A percentile compares a stretch with the other conserved stretches of the same genome.
Conservation (phyloP, 2,329 filamentous ascomycete genomes). For the Xylariaceae sp. region DNA sequence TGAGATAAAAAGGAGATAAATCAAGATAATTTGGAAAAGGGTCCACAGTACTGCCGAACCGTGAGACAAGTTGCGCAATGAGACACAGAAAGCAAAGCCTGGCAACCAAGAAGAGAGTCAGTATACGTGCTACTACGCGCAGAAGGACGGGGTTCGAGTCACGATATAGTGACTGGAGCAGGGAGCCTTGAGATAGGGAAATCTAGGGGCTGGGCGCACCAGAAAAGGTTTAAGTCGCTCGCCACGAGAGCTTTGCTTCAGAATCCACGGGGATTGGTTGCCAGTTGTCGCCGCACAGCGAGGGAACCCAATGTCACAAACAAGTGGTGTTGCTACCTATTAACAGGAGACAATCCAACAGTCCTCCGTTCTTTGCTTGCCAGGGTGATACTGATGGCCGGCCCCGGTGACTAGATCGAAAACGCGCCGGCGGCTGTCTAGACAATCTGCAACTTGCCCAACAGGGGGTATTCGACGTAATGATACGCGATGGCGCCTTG, state of each 20-base stretch:
- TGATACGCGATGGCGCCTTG: not conserved
- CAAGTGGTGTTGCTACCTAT: not conserved
- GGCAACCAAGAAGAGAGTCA: constrained; percentile 8
- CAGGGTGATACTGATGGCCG: not conserved
- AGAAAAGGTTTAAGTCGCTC: constrained; percentile 1
- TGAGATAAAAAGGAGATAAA: constrained; percentile 9
- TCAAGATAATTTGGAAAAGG: constrained; percentile 9
- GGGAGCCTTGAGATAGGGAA: not conserved
- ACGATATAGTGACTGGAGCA: not conserved
- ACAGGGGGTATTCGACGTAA: not conserved
- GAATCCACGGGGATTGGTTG: not conserved
- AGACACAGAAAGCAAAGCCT: constrained; percentile 10
- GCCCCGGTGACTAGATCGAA: not conserved
- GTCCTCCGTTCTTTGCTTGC: not conserved
- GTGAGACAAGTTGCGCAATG: constrained; percentile 9
- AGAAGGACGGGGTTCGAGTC: not conserved
- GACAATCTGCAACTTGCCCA: not conserved
- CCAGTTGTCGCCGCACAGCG: not conserved
- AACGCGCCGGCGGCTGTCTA: not conserved
- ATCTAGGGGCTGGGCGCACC: not conserved
- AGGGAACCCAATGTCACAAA: not conserved
- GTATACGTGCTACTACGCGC: constrained; percentile 4
- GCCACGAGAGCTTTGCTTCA: not conserved
- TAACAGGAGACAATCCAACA: not conserved
- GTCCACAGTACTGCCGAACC: not conserved